phyloP scores from a whole-genome alignment of 129 eudicot genomes.

The Ambrosia trifida region DNA sequence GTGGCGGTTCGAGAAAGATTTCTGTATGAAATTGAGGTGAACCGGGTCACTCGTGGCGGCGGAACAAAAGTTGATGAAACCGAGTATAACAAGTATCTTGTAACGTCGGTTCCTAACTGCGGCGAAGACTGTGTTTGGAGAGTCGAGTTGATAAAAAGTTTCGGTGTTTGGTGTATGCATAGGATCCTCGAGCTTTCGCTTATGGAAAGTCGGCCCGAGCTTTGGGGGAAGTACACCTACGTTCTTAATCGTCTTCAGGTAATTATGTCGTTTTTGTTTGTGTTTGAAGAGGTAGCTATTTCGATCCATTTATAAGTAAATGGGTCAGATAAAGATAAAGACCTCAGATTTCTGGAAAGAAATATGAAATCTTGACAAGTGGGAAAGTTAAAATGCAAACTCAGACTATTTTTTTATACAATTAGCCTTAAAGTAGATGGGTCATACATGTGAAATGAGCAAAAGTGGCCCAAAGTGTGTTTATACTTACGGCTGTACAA shows the following conservation, averaged over 20 bases:
- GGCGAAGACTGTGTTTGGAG: conserved; percentile 93
- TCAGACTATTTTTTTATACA: conserved; percentile 2
- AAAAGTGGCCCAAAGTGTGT: too few relatives aligned
- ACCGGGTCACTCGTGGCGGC: conserved; percentile 27
- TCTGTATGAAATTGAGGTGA: conserved; percentile 59
- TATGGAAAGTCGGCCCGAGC: conserved; percentile 96
- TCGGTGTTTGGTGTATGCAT: conserved; percentile 93
- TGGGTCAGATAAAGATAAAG: too few relatives aligned
- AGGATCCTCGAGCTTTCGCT: conserved; percentile 90
- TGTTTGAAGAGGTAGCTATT: background rate
- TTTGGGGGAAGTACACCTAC: conserved; percentile 95
- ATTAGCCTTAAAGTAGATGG: conserved; percentile 1
- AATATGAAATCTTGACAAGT: too few relatives aligned
- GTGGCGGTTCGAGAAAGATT: conserved; percentile 85
- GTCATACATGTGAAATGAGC: background rate
- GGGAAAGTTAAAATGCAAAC: too few relatives aligned
- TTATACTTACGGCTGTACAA: too few relatives aligned
- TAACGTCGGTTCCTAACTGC: conserved; percentile 81
- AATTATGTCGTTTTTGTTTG: background rate
- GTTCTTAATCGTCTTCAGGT: conserved; percentile 98
- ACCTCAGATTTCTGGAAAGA: too few relatives aligned
- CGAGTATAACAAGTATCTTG: conserved; percentile 42
- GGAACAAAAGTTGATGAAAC: conserved; percentile 40
- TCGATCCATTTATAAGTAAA: background rate
- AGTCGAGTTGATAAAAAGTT: conserved; percentile 72